Base-by-base conservation (phyloP, 2,329 filamentous ascomycete species). In the Drechslerella stenobrocha region DNA sequence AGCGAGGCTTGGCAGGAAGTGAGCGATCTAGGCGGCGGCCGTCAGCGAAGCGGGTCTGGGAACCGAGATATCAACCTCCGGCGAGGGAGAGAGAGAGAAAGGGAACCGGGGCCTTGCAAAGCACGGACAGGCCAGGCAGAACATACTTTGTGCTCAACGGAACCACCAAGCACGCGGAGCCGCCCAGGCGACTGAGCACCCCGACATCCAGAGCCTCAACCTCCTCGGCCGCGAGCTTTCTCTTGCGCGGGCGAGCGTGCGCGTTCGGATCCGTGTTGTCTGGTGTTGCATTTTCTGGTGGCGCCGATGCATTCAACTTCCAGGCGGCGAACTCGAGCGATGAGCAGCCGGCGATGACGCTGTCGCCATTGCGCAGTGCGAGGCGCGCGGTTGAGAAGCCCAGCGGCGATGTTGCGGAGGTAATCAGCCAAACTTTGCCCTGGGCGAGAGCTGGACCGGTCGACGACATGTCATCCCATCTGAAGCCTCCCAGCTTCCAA, bases 321-420 rank as follows among this genome's bases (percentile, higher is more conserved):
- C 51, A 63, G 34, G 13, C 45, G 73, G 91, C 88, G 70, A 91
- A 86, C 76, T 93, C 89, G 51, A 82, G 79, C 2, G 89, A 87
- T 47, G 88, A 84, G 30, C 96, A 81, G 55, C 91, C 93, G 3
- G 90, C 88, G 47, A 92, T 87, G 46, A 95, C 87, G 75, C 87
- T 91, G 77, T 97, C 93, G 48, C 93, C 92, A 77, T 96, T 90
- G n/a, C 84, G 84, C 47, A 97, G 85, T 42, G 95, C 81, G 73
- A 89, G 84, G 56, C 87, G 85, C 55, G 90, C 88, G 61, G 96
- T 82, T 45, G 89, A 87, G 66, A 96, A 87, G 55, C 87, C 87
- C 70, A 96, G 83, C 9, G 92, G 90, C 32, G 90, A 92, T 66
- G 92, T 83, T 30, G 89, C 89, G 64, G 89, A 87, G 8, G 91